phyloP scores from a whole-genome alignment of 73 alveolate species.

The Paramecium sonneborni region DNA sequence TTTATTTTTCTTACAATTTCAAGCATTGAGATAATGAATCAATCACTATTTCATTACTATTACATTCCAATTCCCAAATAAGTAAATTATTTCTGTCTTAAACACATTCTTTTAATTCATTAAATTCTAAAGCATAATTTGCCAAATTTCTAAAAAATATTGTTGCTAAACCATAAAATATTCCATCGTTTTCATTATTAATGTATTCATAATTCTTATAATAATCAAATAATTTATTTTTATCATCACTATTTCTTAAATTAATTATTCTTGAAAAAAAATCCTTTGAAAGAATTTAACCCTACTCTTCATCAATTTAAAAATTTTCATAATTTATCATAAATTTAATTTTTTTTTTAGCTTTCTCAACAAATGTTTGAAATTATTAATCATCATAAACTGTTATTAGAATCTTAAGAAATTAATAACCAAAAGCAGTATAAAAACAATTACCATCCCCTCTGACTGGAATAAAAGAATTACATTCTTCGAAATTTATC shows the following conservation, averaged over 20 bases:
- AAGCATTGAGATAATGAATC: neutral
- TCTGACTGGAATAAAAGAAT: neutral
- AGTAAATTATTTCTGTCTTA: neutral
- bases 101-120: neutral
- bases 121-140: neutral
- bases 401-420: neutral
- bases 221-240: too few species aligned
- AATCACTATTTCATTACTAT: neutral
- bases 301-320: too few species aligned
- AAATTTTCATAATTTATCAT: too few species aligned
- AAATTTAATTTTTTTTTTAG: too few species aligned
- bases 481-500: too few species aligned
- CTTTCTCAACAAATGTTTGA: neutral
- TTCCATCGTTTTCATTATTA: neutral
- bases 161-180: neutral
- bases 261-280: too few species aligned
- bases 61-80: neutral
- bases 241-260: too few species aligned
- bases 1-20: neutral
- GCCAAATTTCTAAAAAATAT: neutral
- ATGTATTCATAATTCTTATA: too few species aligned
- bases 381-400: neutral
- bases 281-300: too few species aligned
- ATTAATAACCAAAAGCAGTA: neutral
- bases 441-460: slow-evolving; percentile 11